Evolutionary conservation across 2,329 filamentous ascomycete genomes (phyloP).

Genomic region (Microsporum canis): DNA sequence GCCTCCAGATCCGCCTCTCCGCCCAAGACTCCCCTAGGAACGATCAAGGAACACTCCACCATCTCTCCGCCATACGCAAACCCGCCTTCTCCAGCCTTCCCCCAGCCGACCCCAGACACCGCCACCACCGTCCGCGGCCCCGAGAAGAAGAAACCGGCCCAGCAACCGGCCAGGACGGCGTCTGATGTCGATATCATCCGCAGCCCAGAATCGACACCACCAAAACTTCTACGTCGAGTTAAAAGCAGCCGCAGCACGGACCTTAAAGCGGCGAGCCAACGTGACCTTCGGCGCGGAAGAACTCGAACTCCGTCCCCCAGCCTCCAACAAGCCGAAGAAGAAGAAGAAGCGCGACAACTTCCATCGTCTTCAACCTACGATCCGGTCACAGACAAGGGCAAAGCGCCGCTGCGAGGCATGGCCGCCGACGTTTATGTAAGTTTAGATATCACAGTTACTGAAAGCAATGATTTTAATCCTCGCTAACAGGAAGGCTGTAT

Average conservation of each 20-base stretch:
- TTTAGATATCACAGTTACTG: conserved; percentile 22
- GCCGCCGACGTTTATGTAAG: conserved; percentile 78
- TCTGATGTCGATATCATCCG: background rate
- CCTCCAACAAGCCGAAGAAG: conserved; percentile 20
- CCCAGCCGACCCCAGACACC: conserved; percentile 16
- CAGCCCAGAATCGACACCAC: conserved; percentile 14
- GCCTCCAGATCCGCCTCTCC: conserved; percentile 24
- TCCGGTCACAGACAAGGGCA: conserved; percentile 77
- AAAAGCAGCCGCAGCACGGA: conserved; percentile 62
- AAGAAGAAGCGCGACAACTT: conserved; percentile 26
- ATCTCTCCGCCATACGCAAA: background rate
- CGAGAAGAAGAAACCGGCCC: background rate
- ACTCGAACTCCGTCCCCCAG: conserved; percentile 9
- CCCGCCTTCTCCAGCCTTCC: background rate
- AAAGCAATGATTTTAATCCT: background rate
- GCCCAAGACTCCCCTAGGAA: conserved; percentile 36
- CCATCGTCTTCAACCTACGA: conserved; percentile 37
- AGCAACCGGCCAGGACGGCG: background rate
- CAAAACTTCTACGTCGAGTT: conserved; percentile 43
- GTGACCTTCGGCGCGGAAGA: conserved; percentile 14
- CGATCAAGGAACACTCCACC: conserved; percentile 41
- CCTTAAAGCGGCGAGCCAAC: conserved; percentile 52
- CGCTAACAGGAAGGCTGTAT: conserved; percentile 1
- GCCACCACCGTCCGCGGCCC: conserved; percentile 33
- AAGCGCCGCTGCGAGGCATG: conserved; percentile 71